Percentiles rank a stretch among this genome's conserved stretches.
Evolutionary conservation across 2,329 filamentous ascomycete species (phyloP).

Genomic region (Arthrobotrys sinensis): DNA sequence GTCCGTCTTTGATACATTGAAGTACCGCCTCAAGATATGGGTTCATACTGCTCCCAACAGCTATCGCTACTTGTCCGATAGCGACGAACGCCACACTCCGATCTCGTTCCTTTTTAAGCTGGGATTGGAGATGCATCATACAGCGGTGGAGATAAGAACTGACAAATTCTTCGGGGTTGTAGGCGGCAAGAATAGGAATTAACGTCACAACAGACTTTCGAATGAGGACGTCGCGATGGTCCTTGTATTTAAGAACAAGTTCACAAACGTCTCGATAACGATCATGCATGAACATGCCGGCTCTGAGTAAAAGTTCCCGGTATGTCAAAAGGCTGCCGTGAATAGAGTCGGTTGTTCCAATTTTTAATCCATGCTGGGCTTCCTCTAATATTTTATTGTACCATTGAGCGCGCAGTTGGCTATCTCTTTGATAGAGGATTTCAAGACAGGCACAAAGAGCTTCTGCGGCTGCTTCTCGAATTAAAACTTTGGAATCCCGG

Average conservation of each 20-base stretch:
- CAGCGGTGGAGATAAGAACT: conserved; percentile 91
- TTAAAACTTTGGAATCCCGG: conserved; percentile 89
- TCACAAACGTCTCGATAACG: conserved; percentile 94
- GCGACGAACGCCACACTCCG: conserved; percentile 94
- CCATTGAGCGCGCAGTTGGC: conserved; percentile 87
- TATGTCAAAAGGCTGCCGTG: conserved; percentile 95
- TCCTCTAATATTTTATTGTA: conserved; percentile 93
- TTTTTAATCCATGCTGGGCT: conserved; percentile 82
- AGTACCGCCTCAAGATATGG: conserved; percentile 96
- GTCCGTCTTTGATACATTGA: conserved; percentile 89
- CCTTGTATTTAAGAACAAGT: conserved; percentile 90
- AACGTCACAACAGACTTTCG: conserved; percentile 90
- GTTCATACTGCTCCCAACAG: conserved; percentile 93
- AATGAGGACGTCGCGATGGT: conserved; percentile 89
- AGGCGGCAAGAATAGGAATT: conserved; percentile 92
- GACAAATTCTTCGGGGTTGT: conserved; percentile 91
- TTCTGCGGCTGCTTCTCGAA: conserved; percentile 90
- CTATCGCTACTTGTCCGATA: conserved; percentile 95
- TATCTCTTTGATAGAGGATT: conserved; percentile 93
- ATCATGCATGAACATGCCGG: conserved; percentile 99
- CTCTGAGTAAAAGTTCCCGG: conserved; percentile 92
- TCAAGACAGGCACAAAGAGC: conserved; percentile 95
- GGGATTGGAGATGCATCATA: conserved; percentile 94
- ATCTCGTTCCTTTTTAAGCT: conserved; percentile 89
- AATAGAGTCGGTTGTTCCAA: conserved; percentile 85